These are phyloP conservation scores for Penicillium sp. DNA, from an alignment of 2,329 filamentous ascomycete species.

Conservation along the genomic window DNA sequence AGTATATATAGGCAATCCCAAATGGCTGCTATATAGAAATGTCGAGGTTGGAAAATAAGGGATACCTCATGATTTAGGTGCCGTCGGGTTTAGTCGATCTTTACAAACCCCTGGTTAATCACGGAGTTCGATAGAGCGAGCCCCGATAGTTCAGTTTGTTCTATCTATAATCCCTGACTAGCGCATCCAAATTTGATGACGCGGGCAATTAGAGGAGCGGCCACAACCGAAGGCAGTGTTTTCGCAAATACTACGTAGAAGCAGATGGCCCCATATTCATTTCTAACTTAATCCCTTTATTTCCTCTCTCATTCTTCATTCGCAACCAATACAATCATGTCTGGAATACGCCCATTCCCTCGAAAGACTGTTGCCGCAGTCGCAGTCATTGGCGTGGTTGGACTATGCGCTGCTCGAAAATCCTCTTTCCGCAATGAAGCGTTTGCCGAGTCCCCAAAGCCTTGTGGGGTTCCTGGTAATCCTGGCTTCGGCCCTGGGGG, in stretches of 20 bases:
- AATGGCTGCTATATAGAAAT: too few relatives aligned
- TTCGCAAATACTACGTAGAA: too few relatives aligned
- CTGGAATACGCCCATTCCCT: neutral
- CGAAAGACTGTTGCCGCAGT: neutral
- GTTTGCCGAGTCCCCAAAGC: neutral
- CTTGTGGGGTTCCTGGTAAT: neutral
- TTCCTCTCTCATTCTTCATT: neutral
- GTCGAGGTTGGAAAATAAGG: too few relatives aligned
- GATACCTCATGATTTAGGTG: too few relatives aligned
- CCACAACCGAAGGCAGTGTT: neutral
- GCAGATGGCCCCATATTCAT: neutral
- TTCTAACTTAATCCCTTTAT: too few relatives aligned
- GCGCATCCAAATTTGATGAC: neutral
- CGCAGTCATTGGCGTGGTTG: neutral
- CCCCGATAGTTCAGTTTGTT: neutral
- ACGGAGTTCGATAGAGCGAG: neutral
- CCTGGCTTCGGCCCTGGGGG: neutral
- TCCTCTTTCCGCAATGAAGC: neutral
- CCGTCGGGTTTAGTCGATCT: neutral
- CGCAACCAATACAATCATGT: neutral
- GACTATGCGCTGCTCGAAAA: neutral
- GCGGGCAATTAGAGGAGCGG: neutral
- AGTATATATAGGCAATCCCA: too few relatives aligned
- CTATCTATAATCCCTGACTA: too few relatives aligned
- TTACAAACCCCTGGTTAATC: neutral